Base-by-base conservation (phyloP, 257 asterid species). In the Anisodus tanguticus region DNA sequence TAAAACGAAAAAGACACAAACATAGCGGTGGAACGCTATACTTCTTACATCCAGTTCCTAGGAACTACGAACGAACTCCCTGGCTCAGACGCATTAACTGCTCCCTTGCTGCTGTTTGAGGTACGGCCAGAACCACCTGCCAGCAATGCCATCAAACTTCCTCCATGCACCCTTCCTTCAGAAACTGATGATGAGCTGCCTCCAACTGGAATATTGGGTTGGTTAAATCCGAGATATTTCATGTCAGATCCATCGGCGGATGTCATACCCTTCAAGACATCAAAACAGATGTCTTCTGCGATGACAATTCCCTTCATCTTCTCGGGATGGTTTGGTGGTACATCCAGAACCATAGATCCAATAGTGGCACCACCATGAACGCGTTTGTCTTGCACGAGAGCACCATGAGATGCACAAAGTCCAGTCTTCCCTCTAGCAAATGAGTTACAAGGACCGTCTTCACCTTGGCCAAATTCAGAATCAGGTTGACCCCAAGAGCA, bases 81-180 rank as follows among this genome's bases (percentile, higher is more conserved):
- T 1, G 84, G 81, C 80, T 88, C 87, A 0, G 92, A 88, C 19
- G 92, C 92, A 84, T 84, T 87, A 49, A 13, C 92, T 80, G 66
- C 9, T 60, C 68, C 76, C 57, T 74, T 82, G 87, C 69, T 87
- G 86, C 86, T 87, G 78, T 83, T 69, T 19, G 88, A 81, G 83
- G 85, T 84, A 83, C 68, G 84, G 86, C 88, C 85, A 58, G 95
- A 87, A 63, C 72, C 66, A 0, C 86, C 88, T 0, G 88, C 88
- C 15, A 95, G 79, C 89, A 93, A 70, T 19, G 98, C 91, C 93
- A 95, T 85, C 83, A 95, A 87, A 86, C 91, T 92, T 87, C 98
- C 98, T 41, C 98, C 98, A 54, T 95, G 98, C 87, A 95, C 98
- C 87, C 98, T 91, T 74, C 98, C 98, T 90, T 95, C 98, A 2